Conservation (phyloP, 2,329 filamentous ascomycete species). For the Penicillium sp. region DNA sequence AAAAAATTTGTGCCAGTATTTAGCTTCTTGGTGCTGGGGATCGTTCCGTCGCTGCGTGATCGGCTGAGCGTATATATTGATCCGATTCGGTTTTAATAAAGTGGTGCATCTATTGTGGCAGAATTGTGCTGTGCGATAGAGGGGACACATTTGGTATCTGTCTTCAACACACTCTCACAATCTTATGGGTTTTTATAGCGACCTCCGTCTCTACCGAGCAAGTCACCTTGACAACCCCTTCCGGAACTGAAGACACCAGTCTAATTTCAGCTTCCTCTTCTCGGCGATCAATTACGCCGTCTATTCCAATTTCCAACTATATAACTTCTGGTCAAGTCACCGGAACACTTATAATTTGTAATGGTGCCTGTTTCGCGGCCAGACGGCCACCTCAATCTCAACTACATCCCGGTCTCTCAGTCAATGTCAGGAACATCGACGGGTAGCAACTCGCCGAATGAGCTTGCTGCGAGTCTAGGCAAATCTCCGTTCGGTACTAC, state of each 20-base stretch:
- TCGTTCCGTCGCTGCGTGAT: conserved; percentile 9
- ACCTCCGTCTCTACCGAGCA: conserved; percentile 4
- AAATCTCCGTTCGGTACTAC: conserved; percentile 71
- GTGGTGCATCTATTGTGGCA: neutral
- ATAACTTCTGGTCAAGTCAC: neutral
- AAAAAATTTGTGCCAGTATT: neutral
- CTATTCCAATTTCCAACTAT: neutral
- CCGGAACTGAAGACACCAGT: neutral
- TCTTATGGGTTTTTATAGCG: conserved; percentile 13
- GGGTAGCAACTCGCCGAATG: conserved; percentile 74
- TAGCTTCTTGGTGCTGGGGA: neutral
- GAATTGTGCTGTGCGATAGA: conserved; percentile 10
- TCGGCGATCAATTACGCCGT: neutral
- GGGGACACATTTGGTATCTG: neutral
- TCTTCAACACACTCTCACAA: neutral
- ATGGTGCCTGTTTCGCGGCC: conserved; percentile 80
- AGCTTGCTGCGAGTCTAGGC: conserved; percentile 60
- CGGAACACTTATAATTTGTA: conserved; percentile 50
- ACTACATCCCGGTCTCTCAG: conserved; percentile 68
- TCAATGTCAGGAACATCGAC: conserved; percentile 75
- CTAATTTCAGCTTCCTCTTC: neutral
- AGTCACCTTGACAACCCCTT: neutral
- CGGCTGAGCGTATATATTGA: neutral
- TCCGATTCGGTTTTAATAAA: neutral
- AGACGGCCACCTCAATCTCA: conserved; percentile 77